A percentile compares a stretch with the other conserved stretches of the same genome.
phyloP scores from a whole-genome alignment of 192 early-diverging fungal species.

The Linnemannia schmuckeri region DNA sequence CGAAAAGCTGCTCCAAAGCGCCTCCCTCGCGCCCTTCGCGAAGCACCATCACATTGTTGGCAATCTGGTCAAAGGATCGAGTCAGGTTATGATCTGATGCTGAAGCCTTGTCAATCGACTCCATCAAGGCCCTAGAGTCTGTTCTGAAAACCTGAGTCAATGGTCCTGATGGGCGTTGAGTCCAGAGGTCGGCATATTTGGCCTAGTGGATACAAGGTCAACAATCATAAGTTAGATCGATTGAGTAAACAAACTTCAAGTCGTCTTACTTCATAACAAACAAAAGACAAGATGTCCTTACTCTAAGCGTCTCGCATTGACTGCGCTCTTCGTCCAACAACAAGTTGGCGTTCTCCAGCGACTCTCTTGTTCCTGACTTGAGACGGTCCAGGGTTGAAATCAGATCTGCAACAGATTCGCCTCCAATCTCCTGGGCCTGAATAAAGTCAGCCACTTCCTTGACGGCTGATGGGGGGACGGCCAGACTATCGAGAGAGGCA shows the following conservation, averaged over 20 bases:
- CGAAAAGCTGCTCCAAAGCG: constrained; percentile 61
- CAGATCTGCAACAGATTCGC: constrained; percentile 66
- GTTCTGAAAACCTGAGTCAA: constrained; percentile 81
- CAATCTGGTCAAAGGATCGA: constrained; percentile 58
- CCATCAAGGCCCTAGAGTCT: constrained; percentile 80
- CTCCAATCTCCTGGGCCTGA: constrained; percentile 66
- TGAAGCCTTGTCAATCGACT: constrained; percentile 82
- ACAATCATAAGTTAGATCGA: not conserved
- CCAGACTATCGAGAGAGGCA: constrained; percentile 63
- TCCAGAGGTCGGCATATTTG: constrained; percentile 88
- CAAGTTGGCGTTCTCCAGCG: constrained; percentile 74
- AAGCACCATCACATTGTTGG: constrained; percentile 61
- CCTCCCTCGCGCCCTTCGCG: constrained; percentile 55
- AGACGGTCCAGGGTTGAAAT: constrained; percentile 74
- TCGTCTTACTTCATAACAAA: not conserved
- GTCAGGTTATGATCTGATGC: constrained; percentile 69
- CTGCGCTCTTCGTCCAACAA: constrained; percentile 89
- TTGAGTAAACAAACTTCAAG: not conserved
- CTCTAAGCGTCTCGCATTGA: constrained; percentile 83
- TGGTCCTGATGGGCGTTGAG: constrained; percentile 84
- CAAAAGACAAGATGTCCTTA: constrained; percentile 45
- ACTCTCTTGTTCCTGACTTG: constrained; percentile 73
- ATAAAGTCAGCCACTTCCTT: constrained; percentile 73
- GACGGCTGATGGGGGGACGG: constrained; percentile 70
- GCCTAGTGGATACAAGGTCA: constrained; percentile 25